Evolutionary conservation across 176 grass and related monocot genomes (phyloP).

Genomic region (Aegilops bicornis): DNA sequence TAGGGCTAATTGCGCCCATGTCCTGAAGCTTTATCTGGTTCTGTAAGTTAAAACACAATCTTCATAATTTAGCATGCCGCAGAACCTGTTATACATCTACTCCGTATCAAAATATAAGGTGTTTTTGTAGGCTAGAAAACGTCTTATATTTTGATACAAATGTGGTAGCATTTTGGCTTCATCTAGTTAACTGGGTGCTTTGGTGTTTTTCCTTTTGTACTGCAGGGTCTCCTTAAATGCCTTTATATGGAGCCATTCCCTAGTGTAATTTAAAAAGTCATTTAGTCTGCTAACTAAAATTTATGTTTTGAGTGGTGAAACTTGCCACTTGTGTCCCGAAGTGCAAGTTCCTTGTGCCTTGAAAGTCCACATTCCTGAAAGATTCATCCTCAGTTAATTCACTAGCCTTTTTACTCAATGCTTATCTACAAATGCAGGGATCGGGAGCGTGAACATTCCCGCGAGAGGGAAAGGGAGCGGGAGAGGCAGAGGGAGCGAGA

Average conservation of each 20-base stretch:
- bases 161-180: not conserved
- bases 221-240: not conserved
- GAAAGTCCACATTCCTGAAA: not conserved
- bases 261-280: not conserved
- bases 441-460: constrained; percentile 43
- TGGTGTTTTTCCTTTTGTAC: not conserved
- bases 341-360: not conserved
- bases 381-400: not conserved
- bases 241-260: not conserved
- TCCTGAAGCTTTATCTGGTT: not conserved
- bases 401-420: not conserved
- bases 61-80: not conserved
- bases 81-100: not conserved
- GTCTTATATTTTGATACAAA: too few relatives aligned
- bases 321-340: not conserved
- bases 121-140: too few relatives aligned
- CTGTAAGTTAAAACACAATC: not conserved
- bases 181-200: not conserved
- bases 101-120: not conserved
- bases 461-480: constrained; percentile 30
- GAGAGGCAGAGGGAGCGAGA: constrained; percentile 2
- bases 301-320: not conserved
- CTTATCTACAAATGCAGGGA: constrained; percentile 32
- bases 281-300: not conserved
- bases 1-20: not conserved